These are phyloP conservation scores for Aplosporella prunicola DNA, from an alignment of 2,329 filamentous ascomycete species.

Conservation along the genomic window DNA sequence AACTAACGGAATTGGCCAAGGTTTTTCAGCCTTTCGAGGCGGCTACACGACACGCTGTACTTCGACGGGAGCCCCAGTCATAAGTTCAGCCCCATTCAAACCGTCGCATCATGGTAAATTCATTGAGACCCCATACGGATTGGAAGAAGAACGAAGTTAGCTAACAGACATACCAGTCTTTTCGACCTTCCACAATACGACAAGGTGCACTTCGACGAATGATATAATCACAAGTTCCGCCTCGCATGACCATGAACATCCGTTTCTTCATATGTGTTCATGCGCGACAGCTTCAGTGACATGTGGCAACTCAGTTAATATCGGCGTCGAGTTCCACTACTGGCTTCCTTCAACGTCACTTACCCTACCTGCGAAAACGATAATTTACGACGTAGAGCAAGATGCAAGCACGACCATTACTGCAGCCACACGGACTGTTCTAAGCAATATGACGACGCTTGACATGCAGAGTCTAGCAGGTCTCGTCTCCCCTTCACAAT, in stretches of 20 bases:
- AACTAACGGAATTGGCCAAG: no score
- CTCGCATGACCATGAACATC: background rate
- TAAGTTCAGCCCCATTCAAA: no score
- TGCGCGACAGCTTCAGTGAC: background rate
- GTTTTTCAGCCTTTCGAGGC: no score
- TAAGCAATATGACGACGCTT: background rate
- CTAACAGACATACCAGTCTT: no score
- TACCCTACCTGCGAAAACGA: background rate
- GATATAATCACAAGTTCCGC: constrained; percentile 20
- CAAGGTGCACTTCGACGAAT: constrained; percentile 19
- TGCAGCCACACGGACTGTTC: background rate
- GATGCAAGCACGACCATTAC: background rate
- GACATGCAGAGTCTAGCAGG: background rate
- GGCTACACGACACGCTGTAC: no score
- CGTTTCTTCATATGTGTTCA: background rate
- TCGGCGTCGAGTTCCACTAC: background rate
- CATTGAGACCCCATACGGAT: no score
- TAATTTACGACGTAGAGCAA: constrained; percentile 1
- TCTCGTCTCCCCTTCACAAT: background rate
- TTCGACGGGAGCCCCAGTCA: no score
- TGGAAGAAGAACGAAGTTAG: no score
- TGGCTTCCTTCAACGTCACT: constrained; percentile 1
- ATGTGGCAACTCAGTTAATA: background rate
- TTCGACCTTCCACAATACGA: constrained; percentile 18
- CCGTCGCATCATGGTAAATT: no score